These are phyloP conservation scores for Populus hybrid DNA, from an alignment of 441 rosid genomes.

Conservation along the genomic window DNA sequence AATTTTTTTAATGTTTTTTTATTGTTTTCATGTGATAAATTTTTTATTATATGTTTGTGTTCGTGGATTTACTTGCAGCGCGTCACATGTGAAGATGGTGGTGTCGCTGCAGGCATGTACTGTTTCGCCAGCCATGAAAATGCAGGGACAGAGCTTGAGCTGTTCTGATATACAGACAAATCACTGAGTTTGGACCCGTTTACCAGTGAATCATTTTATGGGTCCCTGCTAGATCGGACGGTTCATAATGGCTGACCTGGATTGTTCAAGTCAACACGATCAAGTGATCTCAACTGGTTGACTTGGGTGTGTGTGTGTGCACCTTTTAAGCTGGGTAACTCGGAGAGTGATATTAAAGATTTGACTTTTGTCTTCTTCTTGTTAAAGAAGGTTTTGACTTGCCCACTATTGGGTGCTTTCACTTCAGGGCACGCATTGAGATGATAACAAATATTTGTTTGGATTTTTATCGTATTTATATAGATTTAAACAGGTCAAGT, in stretches of 20 bases:
- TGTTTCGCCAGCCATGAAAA: not conserved
- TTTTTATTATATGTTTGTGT: no score
- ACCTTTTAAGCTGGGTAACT: not conserved
- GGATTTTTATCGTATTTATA: no score
- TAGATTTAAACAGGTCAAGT: no score
- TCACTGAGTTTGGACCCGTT: not conserved
- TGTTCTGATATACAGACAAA: not conserved
- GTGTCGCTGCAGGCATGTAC: not conserved
- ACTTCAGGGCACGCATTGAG: not conserved
- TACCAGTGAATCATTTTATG: not conserved
- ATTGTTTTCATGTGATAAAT: no score
- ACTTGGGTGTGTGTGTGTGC: not conserved
- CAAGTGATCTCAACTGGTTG: not conserved
- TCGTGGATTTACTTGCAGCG: no score
- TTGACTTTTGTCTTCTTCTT: not conserved
- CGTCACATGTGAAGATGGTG: not conserved
- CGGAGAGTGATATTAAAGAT: not conserved
- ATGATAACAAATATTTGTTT: no score
- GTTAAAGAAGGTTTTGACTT: not conserved
- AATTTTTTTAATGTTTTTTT: no score
- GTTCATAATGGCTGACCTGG: not conserved
- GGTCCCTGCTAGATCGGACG: not conserved
- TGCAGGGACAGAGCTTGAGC: not conserved
- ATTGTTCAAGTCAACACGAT: not conserved
- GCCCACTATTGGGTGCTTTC: not conserved